A percentile compares a stretch with the other conserved stretches of the same genome.
These are phyloP conservation scores for Bipolaris sorokiniana DNA, from an alignment of 2,329 filamentous ascomycete species.

Conservation along the genomic window DNA sequence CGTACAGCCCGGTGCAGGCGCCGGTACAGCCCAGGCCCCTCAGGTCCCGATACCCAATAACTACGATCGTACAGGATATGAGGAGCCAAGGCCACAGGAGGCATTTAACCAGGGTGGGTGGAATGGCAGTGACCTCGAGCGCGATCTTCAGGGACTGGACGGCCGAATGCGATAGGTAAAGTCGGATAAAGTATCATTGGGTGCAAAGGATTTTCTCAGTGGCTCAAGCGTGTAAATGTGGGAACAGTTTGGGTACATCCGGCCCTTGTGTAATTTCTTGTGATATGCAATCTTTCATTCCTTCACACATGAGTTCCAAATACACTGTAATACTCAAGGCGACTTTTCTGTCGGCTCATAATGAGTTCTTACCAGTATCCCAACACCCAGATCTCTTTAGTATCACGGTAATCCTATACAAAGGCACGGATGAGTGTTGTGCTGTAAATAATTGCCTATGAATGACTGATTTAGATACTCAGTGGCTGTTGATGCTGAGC, in stretches of 20 bases:
- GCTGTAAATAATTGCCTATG: neutral
- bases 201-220: constrained; percentile 16
- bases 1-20: constrained; percentile 46
- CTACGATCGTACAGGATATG: constrained; percentile 63
- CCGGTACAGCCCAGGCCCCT: constrained; percentile 49
- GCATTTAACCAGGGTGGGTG: constrained; percentile 49
- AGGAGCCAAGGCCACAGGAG: constrained; percentile 69
- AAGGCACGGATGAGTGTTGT: neutral
- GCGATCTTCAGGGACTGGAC: constrained; percentile 57
- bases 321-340: neutral
- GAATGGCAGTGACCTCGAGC: constrained; percentile 51
- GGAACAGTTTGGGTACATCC: constrained; percentile 6
- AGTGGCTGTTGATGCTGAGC: no score
- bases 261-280: constrained; percentile 9
- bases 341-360: neutral
- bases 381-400: neutral
- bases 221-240: constrained; percentile 10
- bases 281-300: constrained; percentile 3
- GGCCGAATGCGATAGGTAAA: constrained; percentile 29
- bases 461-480: neutral
- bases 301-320: neutral
- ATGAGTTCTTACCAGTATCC: neutral
- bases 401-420: neutral
- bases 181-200: constrained; percentile 9
- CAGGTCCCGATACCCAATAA: constrained; percentile 69